Percentiles rank a stretch among this genome's conserved stretches.
Evolutionary conservation across 257 asterid genomes (phyloP).

Genomic region (Solanum peruvianum): DNA sequence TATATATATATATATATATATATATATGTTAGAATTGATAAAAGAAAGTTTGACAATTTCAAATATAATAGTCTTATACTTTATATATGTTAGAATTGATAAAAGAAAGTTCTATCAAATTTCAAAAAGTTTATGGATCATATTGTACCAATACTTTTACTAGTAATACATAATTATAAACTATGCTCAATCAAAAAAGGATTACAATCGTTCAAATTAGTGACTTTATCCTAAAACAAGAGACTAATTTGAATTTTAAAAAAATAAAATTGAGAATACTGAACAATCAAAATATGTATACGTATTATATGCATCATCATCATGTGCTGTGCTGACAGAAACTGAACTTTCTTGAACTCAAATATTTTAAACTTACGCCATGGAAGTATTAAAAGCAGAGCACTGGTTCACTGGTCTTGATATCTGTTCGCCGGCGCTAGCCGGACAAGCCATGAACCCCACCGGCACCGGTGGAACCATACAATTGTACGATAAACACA

Average conservation of each 20-base stretch:
- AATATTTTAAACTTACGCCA: neutral
- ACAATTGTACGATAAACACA: conserved; percentile 63
- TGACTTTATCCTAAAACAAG: neutral
- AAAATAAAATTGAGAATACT: neutral
- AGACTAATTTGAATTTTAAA: neutral
- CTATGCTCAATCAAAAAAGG: neutral
- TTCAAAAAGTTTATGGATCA: neutral
- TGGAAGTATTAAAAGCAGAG: conserved; percentile 15
- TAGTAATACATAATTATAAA: neutral
- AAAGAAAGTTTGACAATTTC: too few species aligned
- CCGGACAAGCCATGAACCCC: conserved; percentile 52
- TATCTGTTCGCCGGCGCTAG: conserved; percentile 47
- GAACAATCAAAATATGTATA: neutral
- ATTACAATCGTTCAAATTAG: neutral
- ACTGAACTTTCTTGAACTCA: neutral
- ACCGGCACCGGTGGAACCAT: conserved; percentile 35
- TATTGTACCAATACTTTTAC: neutral
- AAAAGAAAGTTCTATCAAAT: neutral
- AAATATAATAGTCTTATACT: neutral
- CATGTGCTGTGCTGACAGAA: neutral
- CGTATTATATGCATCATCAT: neutral
- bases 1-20: too few species aligned
- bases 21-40: too few species aligned
- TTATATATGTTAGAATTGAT: neutral
- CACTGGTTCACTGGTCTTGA: conserved; percentile 67